A percentile compares a stretch with the other conserved stretches of the same genome.
Evolutionary conservation across 108 stramenopile genomes (phyloP).

Genomic region (Schizochytrium sp.): DNA sequence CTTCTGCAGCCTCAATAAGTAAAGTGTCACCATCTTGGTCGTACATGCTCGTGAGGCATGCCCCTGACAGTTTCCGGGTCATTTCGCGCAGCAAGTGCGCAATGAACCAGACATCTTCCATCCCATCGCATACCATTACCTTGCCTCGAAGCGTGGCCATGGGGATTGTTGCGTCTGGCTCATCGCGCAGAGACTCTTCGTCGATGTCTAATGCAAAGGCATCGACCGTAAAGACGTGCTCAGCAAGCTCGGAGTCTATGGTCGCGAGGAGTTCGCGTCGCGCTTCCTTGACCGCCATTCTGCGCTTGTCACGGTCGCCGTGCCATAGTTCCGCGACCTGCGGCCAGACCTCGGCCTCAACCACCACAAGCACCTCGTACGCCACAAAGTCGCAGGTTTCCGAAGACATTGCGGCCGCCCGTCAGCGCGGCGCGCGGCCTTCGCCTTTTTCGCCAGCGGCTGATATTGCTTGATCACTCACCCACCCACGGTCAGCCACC

Average conservation of each 20-base stretch:
- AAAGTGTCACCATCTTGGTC: neutral
- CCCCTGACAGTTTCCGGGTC: neutral
- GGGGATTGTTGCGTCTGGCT: too few species aligned
- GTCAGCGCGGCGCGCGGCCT: too few species aligned
- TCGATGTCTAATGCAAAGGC: neutral
- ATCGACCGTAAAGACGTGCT: neutral
- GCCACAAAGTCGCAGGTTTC: too few species aligned
- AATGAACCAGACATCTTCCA: neutral
- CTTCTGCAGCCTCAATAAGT: neutral
- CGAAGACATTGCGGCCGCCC: too few species aligned
- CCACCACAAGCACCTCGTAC: too few species aligned
- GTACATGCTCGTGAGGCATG: neutral
- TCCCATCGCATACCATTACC: neutral
- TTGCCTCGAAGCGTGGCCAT: neutral
- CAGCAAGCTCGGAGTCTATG: neutral
- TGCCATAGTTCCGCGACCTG: too few species aligned
- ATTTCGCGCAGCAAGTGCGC: neutral
- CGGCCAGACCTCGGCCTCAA: too few species aligned
- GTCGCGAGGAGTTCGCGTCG: neutral
- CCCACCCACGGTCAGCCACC: too few species aligned
- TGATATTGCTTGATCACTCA: too few species aligned
- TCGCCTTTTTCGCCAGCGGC: too few species aligned
- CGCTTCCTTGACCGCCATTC: neutral
- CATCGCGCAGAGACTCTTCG: too few species aligned
- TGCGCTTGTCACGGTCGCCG: neutral